A percentile compares a stretch with the other conserved stretches of the same genome.
Evolutionary conservation across 768 basidiomycete genomes (phyloP).

Genomic region (Leccinum aurantiacum): DNA sequence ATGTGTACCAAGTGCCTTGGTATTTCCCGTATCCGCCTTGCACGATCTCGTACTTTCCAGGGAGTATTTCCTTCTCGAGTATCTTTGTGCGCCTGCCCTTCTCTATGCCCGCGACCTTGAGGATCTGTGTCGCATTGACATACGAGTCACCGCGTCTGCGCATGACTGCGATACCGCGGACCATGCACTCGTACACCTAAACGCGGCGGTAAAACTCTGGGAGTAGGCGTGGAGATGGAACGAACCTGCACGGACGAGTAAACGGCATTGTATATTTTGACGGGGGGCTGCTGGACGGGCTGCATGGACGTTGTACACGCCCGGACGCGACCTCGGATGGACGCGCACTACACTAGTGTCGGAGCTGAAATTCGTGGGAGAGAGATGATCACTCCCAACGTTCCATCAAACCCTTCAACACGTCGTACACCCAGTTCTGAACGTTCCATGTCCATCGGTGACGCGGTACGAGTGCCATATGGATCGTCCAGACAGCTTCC

Average conservation of each 20-base stretch:
- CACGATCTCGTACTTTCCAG: conserved; percentile 95
- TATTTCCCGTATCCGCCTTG: conserved; percentile 99
- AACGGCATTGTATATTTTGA: conserved; percentile 92
- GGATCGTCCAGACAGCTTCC: conserved; percentile 17
- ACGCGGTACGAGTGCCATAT: conserved; percentile 20
- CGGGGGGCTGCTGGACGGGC: conserved; percentile 47
- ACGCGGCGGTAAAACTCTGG: not conserved
- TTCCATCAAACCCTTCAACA: conserved; percentile 14
- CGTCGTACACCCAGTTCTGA: conserved; percentile 32
- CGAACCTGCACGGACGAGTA: conserved; percentile 83
- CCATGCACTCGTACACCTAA: conserved; percentile 97
- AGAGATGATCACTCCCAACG: not conserved
- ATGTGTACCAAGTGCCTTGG: conserved; percentile 92
- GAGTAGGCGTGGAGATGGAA: conserved; percentile 3
- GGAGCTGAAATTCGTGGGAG: conserved; percentile 35
- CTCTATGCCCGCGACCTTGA: conserved; percentile 98
- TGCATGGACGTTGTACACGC: conserved; percentile 25
- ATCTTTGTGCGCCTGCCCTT: conserved; percentile 97
- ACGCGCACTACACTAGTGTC: conserved; percentile 27
- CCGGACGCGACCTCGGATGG: conserved; percentile 31
- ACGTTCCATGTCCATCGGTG: conserved; percentile 23
- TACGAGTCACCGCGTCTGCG: conserved; percentile 90
- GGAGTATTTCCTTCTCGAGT: conserved; percentile 93
- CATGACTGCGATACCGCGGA: conserved; percentile 98
- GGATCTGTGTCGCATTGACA: conserved; percentile 98